Conservation (phyloP, 1,139 yeast genomes). For the Nakaseomyces uthaithaninus region DNA sequence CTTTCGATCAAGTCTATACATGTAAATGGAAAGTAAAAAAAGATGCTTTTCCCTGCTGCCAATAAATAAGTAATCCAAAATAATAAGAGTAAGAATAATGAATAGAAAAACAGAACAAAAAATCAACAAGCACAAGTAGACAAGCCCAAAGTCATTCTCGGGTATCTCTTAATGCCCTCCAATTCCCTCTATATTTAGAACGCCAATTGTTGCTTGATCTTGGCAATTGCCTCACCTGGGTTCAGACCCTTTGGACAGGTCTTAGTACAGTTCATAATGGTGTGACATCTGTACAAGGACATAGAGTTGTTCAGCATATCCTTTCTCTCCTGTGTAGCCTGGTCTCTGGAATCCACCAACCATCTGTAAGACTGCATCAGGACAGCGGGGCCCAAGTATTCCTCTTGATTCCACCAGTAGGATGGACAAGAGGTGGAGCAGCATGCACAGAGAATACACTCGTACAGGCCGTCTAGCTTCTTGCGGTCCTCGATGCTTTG, state of each 20-base stretch:
- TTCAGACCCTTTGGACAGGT: conserved; percentile 99
- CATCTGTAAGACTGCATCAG: conserved; percentile 99
- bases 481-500: conserved; percentile 91
- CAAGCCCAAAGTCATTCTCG: too few species aligned
- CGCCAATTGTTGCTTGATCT: conserved; percentile 90
- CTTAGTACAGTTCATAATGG: conserved; percentile 95
- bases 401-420: conserved; percentile 99
- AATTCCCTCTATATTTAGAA: too few species aligned
- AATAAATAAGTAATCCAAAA: too few species aligned
- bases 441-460: conserved; percentile 97
- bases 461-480: conserved; percentile 93
- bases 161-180: too few species aligned
- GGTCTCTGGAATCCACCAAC: conserved; percentile 96
- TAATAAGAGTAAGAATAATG: too few species aligned
- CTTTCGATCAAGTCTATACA: too few species aligned
- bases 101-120: too few species aligned
- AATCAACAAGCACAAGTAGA: too few species aligned
- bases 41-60: too few species aligned
- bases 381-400: conserved; percentile 96
- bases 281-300: conserved; percentile 98
- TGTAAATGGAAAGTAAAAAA: background rate
- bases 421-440: conserved; percentile 99
- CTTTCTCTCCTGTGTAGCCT: conserved; percentile 73
- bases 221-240: conserved; percentile 97
- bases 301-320: conserved; percentile 91